Percentiles rank a stretch among this genome's conserved stretches.
Conservation (phyloP, 305 asterid genomes). For the Fraxinus sp. region DNA sequence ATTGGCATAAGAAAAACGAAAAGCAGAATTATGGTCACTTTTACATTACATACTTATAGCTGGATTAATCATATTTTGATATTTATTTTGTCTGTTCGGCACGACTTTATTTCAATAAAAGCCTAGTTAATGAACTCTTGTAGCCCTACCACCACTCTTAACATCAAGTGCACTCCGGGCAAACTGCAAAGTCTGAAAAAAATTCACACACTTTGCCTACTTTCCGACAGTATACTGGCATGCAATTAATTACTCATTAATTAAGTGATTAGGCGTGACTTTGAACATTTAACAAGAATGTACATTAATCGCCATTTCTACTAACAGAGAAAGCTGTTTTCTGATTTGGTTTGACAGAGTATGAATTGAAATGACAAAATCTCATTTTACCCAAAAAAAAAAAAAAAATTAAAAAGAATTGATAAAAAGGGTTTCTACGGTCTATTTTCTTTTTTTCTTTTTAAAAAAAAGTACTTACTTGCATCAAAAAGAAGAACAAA, state of each 20-base stretch:
- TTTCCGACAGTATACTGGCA: background rate
- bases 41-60: conserved; percentile 17
- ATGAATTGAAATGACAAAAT: conserved; percentile 2
- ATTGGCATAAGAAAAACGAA: conserved; percentile 29
- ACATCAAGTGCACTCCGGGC: conserved; percentile 60
- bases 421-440: background rate
- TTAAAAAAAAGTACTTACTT: conserved; percentile 46
- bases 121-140: conserved; percentile 33
- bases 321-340: conserved; percentile 46
- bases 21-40: conserved; percentile 50
- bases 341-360: conserved; percentile 39
- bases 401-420: background rate
- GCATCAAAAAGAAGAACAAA: conserved; percentile 83
- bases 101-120: conserved; percentile 21
- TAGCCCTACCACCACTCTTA: conserved; percentile 25
- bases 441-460: background rate
- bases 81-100: background rate
- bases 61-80: background rate
- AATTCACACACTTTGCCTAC: conserved; percentile 15
- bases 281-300: conserved; percentile 54
- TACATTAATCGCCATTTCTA: conserved; percentile 34
- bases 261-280: conserved; percentile 62
- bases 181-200: conserved; percentile 46
- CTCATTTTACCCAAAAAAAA: background rate
- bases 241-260: conserved; percentile 34